Evolutionary conservation across 2,329 filamentous ascomycete genomes (phyloP).

Genomic region (Fragosphaeria purpurea): DNA sequence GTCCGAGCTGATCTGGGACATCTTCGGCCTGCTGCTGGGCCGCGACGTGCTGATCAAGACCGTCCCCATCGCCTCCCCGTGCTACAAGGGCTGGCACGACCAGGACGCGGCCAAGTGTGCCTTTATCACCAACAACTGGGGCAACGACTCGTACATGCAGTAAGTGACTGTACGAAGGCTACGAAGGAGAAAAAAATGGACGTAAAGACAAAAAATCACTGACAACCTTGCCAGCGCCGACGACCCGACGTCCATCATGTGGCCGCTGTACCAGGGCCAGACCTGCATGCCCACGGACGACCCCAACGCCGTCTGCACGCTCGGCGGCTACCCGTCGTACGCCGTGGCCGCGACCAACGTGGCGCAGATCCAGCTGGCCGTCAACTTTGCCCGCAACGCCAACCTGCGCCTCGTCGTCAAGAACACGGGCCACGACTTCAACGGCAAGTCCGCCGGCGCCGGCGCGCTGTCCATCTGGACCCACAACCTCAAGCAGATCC

Average conservation of each 20-base stretch:
- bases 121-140: constrained; percentile 25
- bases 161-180: constrained; percentile 16
- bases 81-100: constrained; percentile 37
- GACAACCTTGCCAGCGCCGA: constrained; percentile 7
- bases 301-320: constrained; percentile 12
- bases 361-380: constrained; percentile 33
- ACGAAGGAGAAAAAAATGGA: not conserved
- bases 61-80: constrained; percentile 40
- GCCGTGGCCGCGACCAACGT: constrained; percentile 31
- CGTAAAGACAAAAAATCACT: not conserved
- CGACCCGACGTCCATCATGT: constrained; percentile 32
- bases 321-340: constrained; percentile 33
- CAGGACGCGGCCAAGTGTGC: constrained; percentile 31
- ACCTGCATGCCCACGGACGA: constrained; percentile 24
- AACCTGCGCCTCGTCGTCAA: constrained; percentile 40
- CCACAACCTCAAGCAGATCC: constrained; percentile 17
- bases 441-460: constrained; percentile 26
- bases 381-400: constrained; percentile 35
- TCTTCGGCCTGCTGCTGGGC: constrained; percentile 40
- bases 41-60: constrained; percentile 39
- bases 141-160: constrained; percentile 23
- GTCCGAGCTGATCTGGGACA: constrained; percentile 30
- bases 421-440: constrained; percentile 45
- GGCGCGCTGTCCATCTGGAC: constrained; percentile 28
- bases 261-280: constrained; percentile 27